Percentiles rank a stretch among this genome's conserved stretches.
Evolutionary conservation across 2,329 filamentous ascomycete genomes (phyloP).

Genomic region (Colletotrichum chlorophyti): DNA sequence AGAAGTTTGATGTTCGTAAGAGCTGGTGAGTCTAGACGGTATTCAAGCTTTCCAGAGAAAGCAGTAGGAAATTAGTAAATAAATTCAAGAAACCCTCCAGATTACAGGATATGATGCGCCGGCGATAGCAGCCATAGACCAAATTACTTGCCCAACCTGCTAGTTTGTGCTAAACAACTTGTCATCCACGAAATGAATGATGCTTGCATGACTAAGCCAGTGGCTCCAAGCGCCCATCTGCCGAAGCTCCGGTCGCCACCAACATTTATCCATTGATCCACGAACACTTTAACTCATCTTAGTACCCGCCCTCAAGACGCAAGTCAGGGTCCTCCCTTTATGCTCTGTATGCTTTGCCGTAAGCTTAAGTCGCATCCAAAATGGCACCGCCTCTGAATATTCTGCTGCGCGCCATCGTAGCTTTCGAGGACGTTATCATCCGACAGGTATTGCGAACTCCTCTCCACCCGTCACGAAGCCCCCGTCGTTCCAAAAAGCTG

Average conservation of each 20-base stretch:
- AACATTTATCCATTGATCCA: background rate
- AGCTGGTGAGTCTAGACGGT: too few relatives aligned
- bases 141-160: too few relatives aligned
- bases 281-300: background rate
- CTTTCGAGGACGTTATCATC: conserved; percentile 26
- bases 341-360: background rate
- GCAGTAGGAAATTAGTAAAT: too few relatives aligned
- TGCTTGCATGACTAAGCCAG: conserved; percentile 14
- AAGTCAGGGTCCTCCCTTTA: background rate
- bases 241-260: conserved; percentile 6
- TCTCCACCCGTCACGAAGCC: too few relatives aligned
- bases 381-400: conserved; percentile 23
- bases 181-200: conserved; percentile 4
- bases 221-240: background rate
- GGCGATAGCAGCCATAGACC: too few relatives aligned
- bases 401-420: conserved; percentile 19
- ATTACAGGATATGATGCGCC: too few relatives aligned
- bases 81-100: too few relatives aligned
- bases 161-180: too few relatives aligned
- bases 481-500: background rate
- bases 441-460: conserved; percentile 12
- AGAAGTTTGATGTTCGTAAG: too few relatives aligned
- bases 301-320: background rate
- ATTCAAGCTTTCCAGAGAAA: too few relatives aligned
- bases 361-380: background rate